Evolutionary conservation across 164 flowering plant genomes (phyloP), one percentile per base, ranked within the genome.

Genomic region (Vitis rupestris): DNA sequence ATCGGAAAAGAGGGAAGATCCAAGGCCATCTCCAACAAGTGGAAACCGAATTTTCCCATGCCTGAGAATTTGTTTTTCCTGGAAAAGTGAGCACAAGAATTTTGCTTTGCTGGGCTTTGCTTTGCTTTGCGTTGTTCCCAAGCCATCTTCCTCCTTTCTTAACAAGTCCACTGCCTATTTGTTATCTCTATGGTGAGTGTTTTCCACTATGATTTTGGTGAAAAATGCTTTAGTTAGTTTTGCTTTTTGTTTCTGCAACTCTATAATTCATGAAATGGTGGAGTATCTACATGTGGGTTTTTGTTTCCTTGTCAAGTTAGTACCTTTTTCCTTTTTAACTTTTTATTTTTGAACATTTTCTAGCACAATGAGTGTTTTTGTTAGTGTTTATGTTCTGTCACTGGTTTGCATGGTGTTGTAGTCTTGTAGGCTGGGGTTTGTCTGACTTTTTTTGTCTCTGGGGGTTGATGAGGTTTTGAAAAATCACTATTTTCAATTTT

Each of bases 111-210:
- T 23, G 27, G 1, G 9, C 70, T 65, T 66, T 63, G 72, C 78
- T 75, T 67, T 1, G 9, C 70, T 65, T 66, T 63, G 72, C 78
- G 71, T 71, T 71, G 61, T 67, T 4, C 52, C 61, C 72, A 75
- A 71, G 72, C 78, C 68, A 71, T 11, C 65, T 56, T 30, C 44
- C 23, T 64, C 11, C 53, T 27, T 52, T 13, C 31, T 11, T 3
- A 6, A 6, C 44, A 37, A 37, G 44, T 37, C 44, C 44, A 37
- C 44, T 37, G 44, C 3, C 61, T n/a, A 8, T 6, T 62, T 23
- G 16, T 52, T 16, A 3, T 29, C 57, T 50, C n/a, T 63, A 55
- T 57, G 61, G 23, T 53, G 2, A 27, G 16, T 56, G 6, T 3
- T n/a, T 19, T 51, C 52, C 10, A 6, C 44, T 37, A 23, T 23